Evolutionary conservation across 331 rosid genomes (phyloP).

Genomic region (Spiraea crenata): DNA sequence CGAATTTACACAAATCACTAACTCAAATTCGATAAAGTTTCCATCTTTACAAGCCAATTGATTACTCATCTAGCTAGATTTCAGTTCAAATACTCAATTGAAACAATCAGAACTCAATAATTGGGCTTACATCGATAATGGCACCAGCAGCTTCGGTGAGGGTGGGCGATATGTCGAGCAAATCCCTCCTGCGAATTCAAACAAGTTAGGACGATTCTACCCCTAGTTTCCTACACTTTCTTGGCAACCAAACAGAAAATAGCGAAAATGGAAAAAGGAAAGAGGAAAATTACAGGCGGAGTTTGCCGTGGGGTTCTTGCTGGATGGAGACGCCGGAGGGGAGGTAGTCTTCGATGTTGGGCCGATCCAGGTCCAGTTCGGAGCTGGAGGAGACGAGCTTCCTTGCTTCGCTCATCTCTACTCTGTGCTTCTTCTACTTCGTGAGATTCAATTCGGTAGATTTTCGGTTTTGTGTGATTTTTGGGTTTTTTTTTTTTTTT

Average conservation of each 20-base stretch:
- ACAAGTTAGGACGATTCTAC: slow-evolving; percentile 1
- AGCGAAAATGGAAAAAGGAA: neutral
- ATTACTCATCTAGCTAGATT: slow-evolving; percentile 3
- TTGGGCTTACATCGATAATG: slow-evolving; percentile 73
- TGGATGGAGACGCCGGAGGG: slow-evolving; percentile 84
- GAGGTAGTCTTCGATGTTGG: slow-evolving; percentile 92
- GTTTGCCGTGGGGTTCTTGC: slow-evolving; percentile 80
- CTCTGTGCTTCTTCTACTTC: neutral
- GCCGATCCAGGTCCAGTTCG: slow-evolving; percentile 88
- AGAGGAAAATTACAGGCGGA: slow-evolving; percentile 49
- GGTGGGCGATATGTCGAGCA: slow-evolving; percentile 81
- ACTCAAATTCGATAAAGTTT: neutral
- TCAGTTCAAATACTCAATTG: neutral
- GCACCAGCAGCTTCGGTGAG: slow-evolving; percentile 97
- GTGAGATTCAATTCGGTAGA: neutral
- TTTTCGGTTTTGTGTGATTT: too few species aligned
- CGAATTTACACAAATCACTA: neutral
- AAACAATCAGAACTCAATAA: neutral
- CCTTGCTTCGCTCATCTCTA: slow-evolving; percentile 28
- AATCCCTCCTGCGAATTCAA: slow-evolving; percentile 55
- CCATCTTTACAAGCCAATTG: neutral
- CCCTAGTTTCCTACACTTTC: neutral
- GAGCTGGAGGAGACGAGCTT: slow-evolving; percentile 62
- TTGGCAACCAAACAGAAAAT: slow-evolving; percentile 19
- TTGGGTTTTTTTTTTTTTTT: neutral